Conservation (phyloP, 306 rosid species). For the Trichosanthes truncata region DNA sequence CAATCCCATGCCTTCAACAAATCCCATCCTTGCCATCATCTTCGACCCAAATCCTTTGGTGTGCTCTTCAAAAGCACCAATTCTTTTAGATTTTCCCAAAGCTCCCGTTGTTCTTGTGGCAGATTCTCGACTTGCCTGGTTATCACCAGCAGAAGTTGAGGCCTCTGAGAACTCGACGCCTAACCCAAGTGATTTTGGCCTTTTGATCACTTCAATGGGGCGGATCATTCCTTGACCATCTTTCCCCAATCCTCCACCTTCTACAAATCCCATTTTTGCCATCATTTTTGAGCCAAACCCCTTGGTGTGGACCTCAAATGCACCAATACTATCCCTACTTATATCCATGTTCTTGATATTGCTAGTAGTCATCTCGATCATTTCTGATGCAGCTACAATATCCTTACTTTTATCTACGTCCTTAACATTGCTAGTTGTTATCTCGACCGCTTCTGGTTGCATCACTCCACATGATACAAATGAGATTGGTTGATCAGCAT, state of each 20-base stretch:
- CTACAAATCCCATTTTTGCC: slow-evolving; percentile 92
- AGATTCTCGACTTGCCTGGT: slow-evolving; percentile 1
- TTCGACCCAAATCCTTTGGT: slow-evolving; percentile 93
- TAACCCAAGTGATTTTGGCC: slow-evolving; percentile 92
- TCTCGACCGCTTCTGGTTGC: slow-evolving; percentile 37
- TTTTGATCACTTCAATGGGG: slow-evolving; percentile 68
- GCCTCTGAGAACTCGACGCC: slow-evolving; percentile 57
- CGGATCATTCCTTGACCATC: slow-evolving; percentile 67
- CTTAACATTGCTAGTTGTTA: slow-evolving; percentile 17
- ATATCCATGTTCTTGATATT: slow-evolving; percentile 29
- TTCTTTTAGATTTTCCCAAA: slow-evolving; percentile 14
- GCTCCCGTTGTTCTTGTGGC: not conserved
- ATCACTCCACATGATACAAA: slow-evolving; percentile 64
- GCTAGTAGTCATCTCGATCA: slow-evolving; percentile 20
- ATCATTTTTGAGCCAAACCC: slow-evolving; percentile 94
- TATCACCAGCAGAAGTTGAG: slow-evolving; percentile 7
- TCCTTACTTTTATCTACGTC: slow-evolving; percentile 20
- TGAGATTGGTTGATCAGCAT: slow-evolving; percentile 63
- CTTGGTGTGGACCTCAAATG: slow-evolving; percentile 84
- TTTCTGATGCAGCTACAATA: slow-evolving; percentile 32
- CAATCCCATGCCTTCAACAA: slow-evolving; percentile 72
- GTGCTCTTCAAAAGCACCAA: slow-evolving; percentile 74
- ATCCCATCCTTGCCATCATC: slow-evolving; percentile 95
- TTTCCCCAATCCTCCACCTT: slow-evolving; percentile 81
- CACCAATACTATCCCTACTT: slow-evolving; percentile 21